These are phyloP conservation scores for Poa annua DNA, from an alignment of 176 grass and related monocot genomes.

Conservation along the genomic window DNA sequence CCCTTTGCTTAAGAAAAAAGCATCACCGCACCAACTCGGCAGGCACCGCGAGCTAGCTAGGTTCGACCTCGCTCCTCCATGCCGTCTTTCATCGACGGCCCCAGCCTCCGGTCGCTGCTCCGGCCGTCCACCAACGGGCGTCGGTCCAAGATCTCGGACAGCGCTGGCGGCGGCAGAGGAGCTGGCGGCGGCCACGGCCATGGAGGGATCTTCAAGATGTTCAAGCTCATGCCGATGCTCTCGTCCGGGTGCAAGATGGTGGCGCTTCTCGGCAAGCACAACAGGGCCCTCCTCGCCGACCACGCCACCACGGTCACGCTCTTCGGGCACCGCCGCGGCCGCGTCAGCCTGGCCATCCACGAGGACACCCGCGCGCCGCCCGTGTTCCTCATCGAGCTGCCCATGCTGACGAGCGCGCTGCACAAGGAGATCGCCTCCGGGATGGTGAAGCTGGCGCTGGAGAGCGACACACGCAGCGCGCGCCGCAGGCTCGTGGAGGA, in stretches of 20 bases:
- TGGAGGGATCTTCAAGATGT: constrained; percentile 77
- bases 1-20: constrained; percentile 49
- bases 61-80: constrained; percentile 42
- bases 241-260: constrained; percentile 97
- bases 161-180: background rate
- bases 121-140: constrained; percentile 62
- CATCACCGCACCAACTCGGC: constrained; percentile 30
- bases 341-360: constrained; percentile 79
- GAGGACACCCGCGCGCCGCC: constrained; percentile 89
- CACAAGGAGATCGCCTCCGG: constrained; percentile 89
- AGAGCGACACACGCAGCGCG: constrained; percentile 88
- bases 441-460: constrained; percentile 81
- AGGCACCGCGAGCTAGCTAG: background rate
- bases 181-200: background rate
- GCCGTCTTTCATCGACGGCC: constrained; percentile 71
- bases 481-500: constrained; percentile 77
- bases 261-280: constrained; percentile 69
- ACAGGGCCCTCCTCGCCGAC: constrained; percentile 73
- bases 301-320: constrained; percentile 81
- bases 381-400: constrained; percentile 83
- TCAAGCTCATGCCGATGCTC: constrained; percentile 95
- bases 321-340: constrained; percentile 74
- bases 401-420: constrained; percentile 73
- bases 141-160: constrained; percentile 49
- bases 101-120: constrained; percentile 62